Conservation (phyloP, 306 rosid genomes). For the Corylus americana region DNA sequence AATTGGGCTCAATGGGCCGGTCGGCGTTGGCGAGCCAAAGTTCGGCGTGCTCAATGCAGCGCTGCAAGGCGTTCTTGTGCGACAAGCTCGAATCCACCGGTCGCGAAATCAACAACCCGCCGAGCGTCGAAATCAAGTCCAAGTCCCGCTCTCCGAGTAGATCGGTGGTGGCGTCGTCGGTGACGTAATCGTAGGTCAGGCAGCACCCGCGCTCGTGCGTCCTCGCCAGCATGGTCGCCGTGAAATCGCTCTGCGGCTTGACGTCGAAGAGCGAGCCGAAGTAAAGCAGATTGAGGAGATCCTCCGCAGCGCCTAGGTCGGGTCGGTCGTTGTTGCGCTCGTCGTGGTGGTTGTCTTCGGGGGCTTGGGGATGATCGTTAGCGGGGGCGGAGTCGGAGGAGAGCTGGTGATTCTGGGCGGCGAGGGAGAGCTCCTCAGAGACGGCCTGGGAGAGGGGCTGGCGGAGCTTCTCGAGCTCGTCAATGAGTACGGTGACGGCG, state of each 20-base stretch:
- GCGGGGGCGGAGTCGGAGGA: conserved; percentile 27
- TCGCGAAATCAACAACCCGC: conserved; percentile 71
- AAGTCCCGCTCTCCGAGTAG: conserved; percentile 84
- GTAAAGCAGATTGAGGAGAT: conserved; percentile 77
- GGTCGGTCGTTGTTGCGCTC: conserved; percentile 17
- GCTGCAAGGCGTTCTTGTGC: conserved; percentile 76
- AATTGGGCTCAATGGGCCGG: conserved; percentile 61
- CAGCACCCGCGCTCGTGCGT: conserved; percentile 93
- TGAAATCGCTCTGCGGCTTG: conserved; percentile 80
- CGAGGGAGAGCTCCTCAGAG: conserved; percentile 60
- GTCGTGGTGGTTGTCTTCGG: neutral
- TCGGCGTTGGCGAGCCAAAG: conserved; percentile 73
- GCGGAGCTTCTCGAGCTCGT: conserved; percentile 92
- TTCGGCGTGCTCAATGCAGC: conserved; percentile 87
- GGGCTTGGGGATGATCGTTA: conserved; percentile 15
- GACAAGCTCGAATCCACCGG: conserved; percentile 82
- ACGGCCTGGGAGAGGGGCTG: conserved; percentile 73
- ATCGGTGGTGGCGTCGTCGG: conserved; percentile 95
- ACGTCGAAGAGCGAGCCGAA: conserved; percentile 91
- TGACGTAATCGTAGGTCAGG: conserved; percentile 90
- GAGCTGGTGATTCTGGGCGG: conserved; percentile 39
- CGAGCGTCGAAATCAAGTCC: conserved; percentile 65
- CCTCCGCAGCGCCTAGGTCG: conserved; percentile 49
- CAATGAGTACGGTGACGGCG: conserved; percentile 51
- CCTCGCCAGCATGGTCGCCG: conserved; percentile 79